Conservation (phyloP, 83 land plant species). For the Thuja plicata region DNA sequence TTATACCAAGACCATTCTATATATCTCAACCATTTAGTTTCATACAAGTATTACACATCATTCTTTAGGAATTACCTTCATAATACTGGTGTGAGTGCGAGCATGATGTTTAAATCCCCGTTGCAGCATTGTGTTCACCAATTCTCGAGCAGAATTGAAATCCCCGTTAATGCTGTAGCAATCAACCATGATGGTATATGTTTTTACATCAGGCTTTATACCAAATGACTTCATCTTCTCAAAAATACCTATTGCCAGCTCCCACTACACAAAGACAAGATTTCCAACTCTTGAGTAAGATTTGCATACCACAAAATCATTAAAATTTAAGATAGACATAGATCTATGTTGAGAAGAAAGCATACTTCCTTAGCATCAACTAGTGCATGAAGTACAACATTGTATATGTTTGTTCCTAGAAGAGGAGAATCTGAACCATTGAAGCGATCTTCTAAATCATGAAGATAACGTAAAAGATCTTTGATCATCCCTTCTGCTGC, state of each 20-base stretch:
- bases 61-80: slow-evolving; percentile 40
- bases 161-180: slow-evolving; percentile 36
- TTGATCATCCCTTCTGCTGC: not conserved
- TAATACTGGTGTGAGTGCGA: slow-evolving; percentile 39
- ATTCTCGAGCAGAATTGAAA: slow-evolving; percentile 38
- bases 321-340: not conserved
- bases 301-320: not conserved
- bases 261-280: slow-evolving; percentile 32
- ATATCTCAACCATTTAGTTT: not conserved
- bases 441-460: not conserved
- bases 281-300: not conserved
- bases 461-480: not conserved
- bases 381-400: slow-evolving; percentile 3
- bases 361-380: slow-evolving; percentile 54
- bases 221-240: slow-evolving; percentile 36
- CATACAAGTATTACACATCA: not conserved
- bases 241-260: slow-evolving; percentile 39
- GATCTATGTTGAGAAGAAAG: not conserved
- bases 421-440: not conserved
- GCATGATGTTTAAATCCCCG: slow-evolving; percentile 36
- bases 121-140: slow-evolving; percentile 54
- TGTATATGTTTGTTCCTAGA: not conserved
- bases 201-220: slow-evolving; percentile 27
- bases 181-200: slow-evolving; percentile 58
- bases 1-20: not conserved